Percentiles rank a stretch among this genome's conserved stretches.
Evolutionary conservation across 2,329 filamentous ascomycete genomes (phyloP).

Genomic region (Fusarium transvaalense): DNA sequence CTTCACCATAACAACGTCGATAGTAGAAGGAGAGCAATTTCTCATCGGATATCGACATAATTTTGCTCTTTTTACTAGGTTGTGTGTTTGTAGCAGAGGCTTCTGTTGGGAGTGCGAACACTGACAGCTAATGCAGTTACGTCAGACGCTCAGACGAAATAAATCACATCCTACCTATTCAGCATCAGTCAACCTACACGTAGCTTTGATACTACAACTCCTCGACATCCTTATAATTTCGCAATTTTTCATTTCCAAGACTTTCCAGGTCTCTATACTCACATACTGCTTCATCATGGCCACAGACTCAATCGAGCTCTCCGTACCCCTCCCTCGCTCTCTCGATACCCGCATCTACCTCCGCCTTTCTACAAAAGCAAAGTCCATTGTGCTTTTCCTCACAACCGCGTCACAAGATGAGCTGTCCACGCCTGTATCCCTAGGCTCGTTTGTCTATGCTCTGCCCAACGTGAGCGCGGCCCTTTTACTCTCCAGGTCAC

Average conservation of each 20-base stretch:
- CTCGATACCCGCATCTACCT: slow-evolving; percentile 72
- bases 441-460: slow-evolving; percentile 95
- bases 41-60: background rate
- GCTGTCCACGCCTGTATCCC: slow-evolving; percentile 61
- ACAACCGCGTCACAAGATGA: slow-evolving; percentile 69
- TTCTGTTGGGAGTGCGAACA: background rate
- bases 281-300: slow-evolving; percentile 42
- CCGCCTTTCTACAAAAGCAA: slow-evolving; percentile 69
- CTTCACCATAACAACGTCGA: background rate
- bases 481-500: slow-evolving; percentile 10
- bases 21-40: background rate
- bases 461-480: slow-evolving; percentile 80
- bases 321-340: slow-evolving; percentile 70
- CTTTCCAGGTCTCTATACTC: background rate
- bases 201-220: background rate
- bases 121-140: background rate
- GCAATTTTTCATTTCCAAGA: background rate
- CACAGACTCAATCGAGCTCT: slow-evolving; percentile 58
- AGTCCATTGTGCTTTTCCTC: slow-evolving; percentile 70
- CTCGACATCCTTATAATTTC: background rate
- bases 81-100: background rate
- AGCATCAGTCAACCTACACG: background rate
- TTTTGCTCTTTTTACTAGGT: background rate
- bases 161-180: background rate
- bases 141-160: slow-evolving; percentile 7